Base-by-base conservation (phyloP, 139 green algal species). In the Astrephomene gubernaculifera region DNA sequence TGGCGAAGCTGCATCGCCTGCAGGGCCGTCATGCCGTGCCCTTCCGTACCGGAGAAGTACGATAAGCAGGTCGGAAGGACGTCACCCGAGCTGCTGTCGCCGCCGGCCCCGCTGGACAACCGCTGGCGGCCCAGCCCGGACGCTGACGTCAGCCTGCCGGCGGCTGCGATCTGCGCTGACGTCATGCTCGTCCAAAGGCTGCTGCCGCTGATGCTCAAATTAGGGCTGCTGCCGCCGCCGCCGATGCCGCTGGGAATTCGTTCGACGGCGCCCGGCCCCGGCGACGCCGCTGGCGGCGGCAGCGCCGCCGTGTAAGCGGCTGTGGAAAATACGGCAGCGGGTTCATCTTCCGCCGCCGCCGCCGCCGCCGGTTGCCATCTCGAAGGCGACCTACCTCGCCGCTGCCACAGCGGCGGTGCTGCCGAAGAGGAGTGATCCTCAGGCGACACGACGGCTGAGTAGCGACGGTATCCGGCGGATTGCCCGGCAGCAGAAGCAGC, bases 101-200 rank as follows among this genome's bases (percentile, higher is more conserved):
- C 24, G 10, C 17, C 31, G 12, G n/a, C 27, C 6, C 31, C 54
- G 57, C 54, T 71, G 35, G 36, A 3, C 24, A 72, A 24, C 9
- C 74, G 75, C 4, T 72, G 75, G 27, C 73, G 49, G 9, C 22
- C 8, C 35, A 83, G 39, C 60, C 43, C 61, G n/a, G 78, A 84
- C 60, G 78, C 63, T 29, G 78, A 84, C 41, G 78, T 84, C 78
- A 84, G 63, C 43, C 44, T 49, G 5, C 22, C 22, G 22, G 78
- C 78, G 21, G 78, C 78, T 1, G 78, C 78, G 10, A 84, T 64
- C 63, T 84, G 78, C 4, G 43, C 43, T 0, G 43, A 67, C n/a
- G 61, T 84, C 78, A 84, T 84, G 78, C 63, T 75, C 29, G 60
- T 44, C 60, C 41, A 63, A 21, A 49, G 49, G 54, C 57, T 33